Evolutionary conservation across 1,284 basidiomycete genomes (phyloP).

Genomic region (Athelia sp.): DNA sequence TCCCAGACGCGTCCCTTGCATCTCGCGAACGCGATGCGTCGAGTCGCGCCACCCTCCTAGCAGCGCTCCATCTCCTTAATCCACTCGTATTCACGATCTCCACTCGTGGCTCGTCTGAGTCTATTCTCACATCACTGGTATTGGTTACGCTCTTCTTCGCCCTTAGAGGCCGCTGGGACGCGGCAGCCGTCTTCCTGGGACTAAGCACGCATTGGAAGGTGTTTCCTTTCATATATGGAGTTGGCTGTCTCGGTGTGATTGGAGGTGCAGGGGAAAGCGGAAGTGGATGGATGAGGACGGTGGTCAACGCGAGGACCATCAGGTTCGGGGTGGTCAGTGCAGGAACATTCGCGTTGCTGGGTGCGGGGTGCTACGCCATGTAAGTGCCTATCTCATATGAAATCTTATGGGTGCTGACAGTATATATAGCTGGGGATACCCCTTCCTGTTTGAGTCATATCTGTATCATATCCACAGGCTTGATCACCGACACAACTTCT

Average conservation of each 20-base stretch:
- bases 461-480: constrained; percentile 88
- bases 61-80: constrained; percentile 77
- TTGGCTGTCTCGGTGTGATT: constrained; percentile 69
- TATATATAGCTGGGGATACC: constrained; percentile 80
- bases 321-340: constrained; percentile 70
- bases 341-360: constrained; percentile 65
- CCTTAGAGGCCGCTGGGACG: constrained; percentile 47
- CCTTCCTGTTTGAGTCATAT: constrained; percentile 90
- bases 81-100: constrained; percentile 95
- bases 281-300: constrained; percentile 28
- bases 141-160: constrained; percentile 67
- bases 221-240: constrained; percentile 89
- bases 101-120: constrained; percentile 93
- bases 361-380: constrained; percentile 70
- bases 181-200: constrained; percentile 70
- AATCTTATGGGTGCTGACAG: constrained; percentile 3
- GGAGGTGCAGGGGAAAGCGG: constrained; percentile 23
- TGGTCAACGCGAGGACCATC: constrained; percentile 55
- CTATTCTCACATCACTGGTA: constrained; percentile 79
- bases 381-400: constrained; percentile 35
- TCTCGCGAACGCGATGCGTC: constrained; percentile 8
- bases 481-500: constrained; percentile 98
- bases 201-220: constrained; percentile 92
- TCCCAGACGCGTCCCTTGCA: neutral
- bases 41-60: constrained; percentile 46